Evolutionary conservation across 2,329 filamentous ascomycete genomes (phyloP).

Genomic region (Madurella fahalii): DNA sequence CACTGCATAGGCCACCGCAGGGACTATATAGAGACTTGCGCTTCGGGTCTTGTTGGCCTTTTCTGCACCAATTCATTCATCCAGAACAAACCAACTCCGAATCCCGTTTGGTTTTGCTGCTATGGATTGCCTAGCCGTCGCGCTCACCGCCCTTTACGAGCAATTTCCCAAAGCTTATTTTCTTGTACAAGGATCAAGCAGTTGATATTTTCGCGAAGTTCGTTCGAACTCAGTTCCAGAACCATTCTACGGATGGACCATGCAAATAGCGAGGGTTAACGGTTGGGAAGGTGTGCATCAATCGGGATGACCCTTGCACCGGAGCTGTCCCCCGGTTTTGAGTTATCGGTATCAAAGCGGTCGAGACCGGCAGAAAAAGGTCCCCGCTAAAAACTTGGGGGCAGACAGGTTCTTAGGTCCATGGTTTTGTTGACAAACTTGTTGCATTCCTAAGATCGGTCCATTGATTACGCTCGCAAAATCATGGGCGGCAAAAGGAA

Average conservation of each 20-base stretch:
- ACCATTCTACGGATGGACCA: background rate
- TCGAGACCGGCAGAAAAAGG: slow-evolving; percentile 12
- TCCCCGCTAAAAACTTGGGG: slow-evolving; percentile 22
- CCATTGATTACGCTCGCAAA: background rate
- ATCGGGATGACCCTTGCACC: slow-evolving; percentile 8
- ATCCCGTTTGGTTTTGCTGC: too few relatives aligned
- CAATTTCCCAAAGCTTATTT: background rate
- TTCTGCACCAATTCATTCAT: too few relatives aligned
- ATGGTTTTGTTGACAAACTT: too few relatives aligned
- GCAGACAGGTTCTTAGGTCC: background rate
- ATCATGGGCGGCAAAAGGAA: slow-evolving; percentile 44
- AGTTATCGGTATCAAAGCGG: slow-evolving; percentile 16
- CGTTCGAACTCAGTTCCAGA: background rate
- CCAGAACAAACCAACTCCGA: too few relatives aligned
- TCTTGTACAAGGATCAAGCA: background rate
- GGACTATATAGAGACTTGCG: too few relatives aligned
- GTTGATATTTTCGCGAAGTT: background rate
- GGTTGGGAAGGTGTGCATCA: background rate
- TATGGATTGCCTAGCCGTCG: too few relatives aligned
- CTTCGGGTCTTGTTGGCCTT: too few relatives aligned
- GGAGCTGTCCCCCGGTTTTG: background rate
- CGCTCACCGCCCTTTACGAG: too few relatives aligned
- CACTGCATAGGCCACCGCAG: too few relatives aligned
- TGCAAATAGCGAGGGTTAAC: slow-evolving; percentile 1
- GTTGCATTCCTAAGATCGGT: background rate